Evolutionary conservation across 1,139 yeast genomes (phyloP).

Genomic region (Tardiomyces depauwii): DNA sequence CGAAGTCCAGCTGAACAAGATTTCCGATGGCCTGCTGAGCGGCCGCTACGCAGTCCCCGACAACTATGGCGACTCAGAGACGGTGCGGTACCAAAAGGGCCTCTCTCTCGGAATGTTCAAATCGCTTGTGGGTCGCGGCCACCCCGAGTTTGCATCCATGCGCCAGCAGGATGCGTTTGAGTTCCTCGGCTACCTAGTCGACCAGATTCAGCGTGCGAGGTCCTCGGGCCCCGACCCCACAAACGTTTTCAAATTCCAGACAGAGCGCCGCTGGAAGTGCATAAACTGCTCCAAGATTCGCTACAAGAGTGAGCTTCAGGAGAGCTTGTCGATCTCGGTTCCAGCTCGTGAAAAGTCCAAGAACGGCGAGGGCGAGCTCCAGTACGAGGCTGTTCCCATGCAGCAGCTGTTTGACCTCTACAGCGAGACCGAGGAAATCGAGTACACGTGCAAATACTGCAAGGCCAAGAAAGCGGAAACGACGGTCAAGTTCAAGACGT

Average conservation of each 20-base stretch:
- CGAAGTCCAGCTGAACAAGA: slow-evolving; percentile 58
- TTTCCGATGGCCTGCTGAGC: slow-evolving; percentile 68
- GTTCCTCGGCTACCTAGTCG: slow-evolving; percentile 59
- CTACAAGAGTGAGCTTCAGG: slow-evolving; percentile 48
- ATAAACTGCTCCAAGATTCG: slow-evolving; percentile 49
- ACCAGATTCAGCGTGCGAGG: slow-evolving; percentile 31
- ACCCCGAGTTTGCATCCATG: slow-evolving; percentile 74
- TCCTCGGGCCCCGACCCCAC: slow-evolving; percentile 5
- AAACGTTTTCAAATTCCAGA: slow-evolving; percentile 53
- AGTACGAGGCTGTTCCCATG: slow-evolving; percentile 42
- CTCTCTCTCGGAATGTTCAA: slow-evolving; percentile 71
- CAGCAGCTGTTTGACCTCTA: slow-evolving; percentile 41
- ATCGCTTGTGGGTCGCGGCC: slow-evolving; percentile 60
- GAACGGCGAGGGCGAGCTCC: slow-evolving; percentile 27
- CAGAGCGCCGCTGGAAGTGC: slow-evolving; percentile 59
- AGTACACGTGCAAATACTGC: slow-evolving; percentile 40
- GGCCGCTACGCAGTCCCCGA: slow-evolving; percentile 62
- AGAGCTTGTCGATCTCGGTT: slow-evolving; percentile 56
- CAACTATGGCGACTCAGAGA: slow-evolving; percentile 10
- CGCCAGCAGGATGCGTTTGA: slow-evolving; percentile 95
- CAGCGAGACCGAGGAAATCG: slow-evolving; percentile 44
- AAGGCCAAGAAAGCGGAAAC: slow-evolving; percentile 34
- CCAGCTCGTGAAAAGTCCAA: slow-evolving; percentile 20
- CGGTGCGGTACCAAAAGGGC: slow-evolving; percentile 56
- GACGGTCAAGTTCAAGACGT: slow-evolving; percentile 39